Base-by-base conservation (phyloP, 495 filamentous ascomycete species). In the Platismatia glauca region DNA sequence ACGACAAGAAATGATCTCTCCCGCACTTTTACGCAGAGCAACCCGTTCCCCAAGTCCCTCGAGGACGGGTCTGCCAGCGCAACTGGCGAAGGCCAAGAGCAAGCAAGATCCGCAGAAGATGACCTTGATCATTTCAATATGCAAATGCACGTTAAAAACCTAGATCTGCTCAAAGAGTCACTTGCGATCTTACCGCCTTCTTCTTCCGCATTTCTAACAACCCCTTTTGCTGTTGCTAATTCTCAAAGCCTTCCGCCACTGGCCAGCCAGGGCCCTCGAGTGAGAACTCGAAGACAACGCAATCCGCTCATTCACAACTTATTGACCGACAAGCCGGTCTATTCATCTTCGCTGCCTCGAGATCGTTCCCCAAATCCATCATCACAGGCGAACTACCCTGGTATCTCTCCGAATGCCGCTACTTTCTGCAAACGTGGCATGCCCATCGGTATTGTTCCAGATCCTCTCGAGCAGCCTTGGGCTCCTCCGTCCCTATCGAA, bases 241-340 rank as follows among this genome's bases (percentile, higher is more conserved):
- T 83, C 82, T 41, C 77, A 82, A 37, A 71, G 75, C 57, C 48
- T 70, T 48, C 37, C 76, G 50, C 61, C 75, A 62, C 71, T 79
- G 62, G 67, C 75, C 13, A 67, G 74, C 34, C 69, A 83, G 37
- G 74, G 84, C 1, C 84, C 86, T 7, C 84, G 83, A 55, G 88
- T 91, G 2, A 82, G 84, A 53, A 91, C 90, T 0, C 81, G 90
- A 63, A 80, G 83, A 57, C 86, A 86, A 70, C 85, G 89, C 66
- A 97, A 99, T 69, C 91, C 92, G 1, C 80, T 99, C 15, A 97
- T 99, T 60, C 94, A 97, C 73, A 97, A 95, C 67, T 86, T 97
- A 11, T 82, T 99, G 22, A 99, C 94, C 20, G 92, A 99, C 74
- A 93, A 96, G 70, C 94, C 94, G 2, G 78, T 89, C 27, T 86